A percentile compares a stretch with the other conserved stretches of the same genome.
Evolutionary conservation across 2,329 filamentous ascomycete species (phyloP).

Genomic region (Aspergillus calidoustus): DNA sequence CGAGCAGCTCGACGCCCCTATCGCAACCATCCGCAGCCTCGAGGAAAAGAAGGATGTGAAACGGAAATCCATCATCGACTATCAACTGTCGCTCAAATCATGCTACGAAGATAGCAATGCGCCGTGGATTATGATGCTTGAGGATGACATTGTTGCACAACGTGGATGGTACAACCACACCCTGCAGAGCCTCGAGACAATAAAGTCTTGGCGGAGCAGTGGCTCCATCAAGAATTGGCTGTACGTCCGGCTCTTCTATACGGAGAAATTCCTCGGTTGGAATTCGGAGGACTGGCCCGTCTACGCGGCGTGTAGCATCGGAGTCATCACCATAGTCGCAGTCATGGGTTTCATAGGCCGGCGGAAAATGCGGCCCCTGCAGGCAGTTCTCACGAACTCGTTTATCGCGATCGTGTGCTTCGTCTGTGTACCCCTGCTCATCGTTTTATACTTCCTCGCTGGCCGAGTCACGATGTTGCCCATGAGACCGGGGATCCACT

Average conservation of each 20-base stretch:
- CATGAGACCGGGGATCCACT: constrained; percentile 41
- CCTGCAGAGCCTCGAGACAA: constrained; percentile 42
- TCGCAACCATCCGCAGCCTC: constrained; percentile 16
- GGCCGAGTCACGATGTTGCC: constrained; percentile 47
- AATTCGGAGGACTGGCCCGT: constrained; percentile 46
- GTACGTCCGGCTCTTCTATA: constrained; percentile 54
- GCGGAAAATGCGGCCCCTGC: constrained; percentile 20
- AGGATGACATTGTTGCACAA: constrained; percentile 54
- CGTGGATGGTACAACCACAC: constrained; percentile 52
- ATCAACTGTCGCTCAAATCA: constrained; percentile 46
- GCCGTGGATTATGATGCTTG: constrained; percentile 51
- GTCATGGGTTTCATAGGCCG: constrained; percentile 23
- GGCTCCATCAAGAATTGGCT: constrained; percentile 34
- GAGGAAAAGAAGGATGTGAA: constrained; percentile 30
- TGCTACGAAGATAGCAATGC: constrained; percentile 45
- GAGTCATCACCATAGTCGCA: constrained; percentile 25
- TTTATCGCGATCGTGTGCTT: constrained; percentile 35
- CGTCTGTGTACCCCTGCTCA: constrained; percentile 34
- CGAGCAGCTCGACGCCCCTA: constrained; percentile 31
- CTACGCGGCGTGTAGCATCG: constrained; percentile 43
- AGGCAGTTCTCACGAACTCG: constrained; percentile 25
- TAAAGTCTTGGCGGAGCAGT: constrained; percentile 28
- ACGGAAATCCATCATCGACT: constrained; percentile 51
- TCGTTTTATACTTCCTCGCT: constrained; percentile 48
- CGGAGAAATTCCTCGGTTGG: constrained; percentile 53